Percentiles rank a stretch among this genome's conserved stretches.
Evolutionary conservation across 805 yeast genomes (phyloP).

Genomic region (Wickerhamomyces queroliae): DNA sequence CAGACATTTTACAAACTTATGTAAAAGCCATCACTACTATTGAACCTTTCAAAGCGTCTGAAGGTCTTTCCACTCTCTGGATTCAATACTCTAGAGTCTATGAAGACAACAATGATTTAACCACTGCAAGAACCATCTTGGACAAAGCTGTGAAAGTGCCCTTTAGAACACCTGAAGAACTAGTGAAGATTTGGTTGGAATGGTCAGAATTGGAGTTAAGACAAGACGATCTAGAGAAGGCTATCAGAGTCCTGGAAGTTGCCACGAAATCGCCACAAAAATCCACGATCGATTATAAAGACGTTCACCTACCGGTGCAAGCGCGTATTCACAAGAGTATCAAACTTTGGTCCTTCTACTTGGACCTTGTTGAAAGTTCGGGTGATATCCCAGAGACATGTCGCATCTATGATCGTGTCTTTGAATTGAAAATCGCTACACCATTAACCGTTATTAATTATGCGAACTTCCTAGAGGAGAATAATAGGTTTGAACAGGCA

Average conservation of each 20-base stretch:
- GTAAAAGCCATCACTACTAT: conserved; percentile 62
- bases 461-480: conserved; percentile 51
- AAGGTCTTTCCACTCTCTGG: conserved; percentile 61
- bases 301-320: conserved; percentile 45
- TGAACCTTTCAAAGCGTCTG: conserved; percentile 47
- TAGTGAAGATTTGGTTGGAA: conserved; percentile 61
- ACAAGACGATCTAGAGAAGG: conserved; percentile 39
- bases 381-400: conserved; percentile 34
- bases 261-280: conserved; percentile 36
- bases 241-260: conserved; percentile 32
- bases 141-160: conserved; percentile 69
- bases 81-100: conserved; percentile 60
- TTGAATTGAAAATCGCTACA: conserved; percentile 60
- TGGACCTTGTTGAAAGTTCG: conserved; percentile 61
- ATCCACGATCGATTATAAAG: conserved; percentile 31
- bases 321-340: conserved; percentile 52
- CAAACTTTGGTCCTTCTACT: conserved; percentile 66
- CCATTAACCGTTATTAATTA: conserved; percentile 62
- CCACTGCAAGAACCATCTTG: conserved; percentile 56
- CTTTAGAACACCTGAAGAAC: conserved; percentile 52
- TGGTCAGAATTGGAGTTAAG: conserved; percentile 70
- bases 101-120: conserved; percentile 45
- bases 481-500: conserved; percentile 39
- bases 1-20: conserved; percentile 48
- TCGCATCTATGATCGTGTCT: conserved; percentile 46